Evolutionary conservation across 805 yeast species (phyloP).

Genomic region (Ogataea degrootiae): DNA sequence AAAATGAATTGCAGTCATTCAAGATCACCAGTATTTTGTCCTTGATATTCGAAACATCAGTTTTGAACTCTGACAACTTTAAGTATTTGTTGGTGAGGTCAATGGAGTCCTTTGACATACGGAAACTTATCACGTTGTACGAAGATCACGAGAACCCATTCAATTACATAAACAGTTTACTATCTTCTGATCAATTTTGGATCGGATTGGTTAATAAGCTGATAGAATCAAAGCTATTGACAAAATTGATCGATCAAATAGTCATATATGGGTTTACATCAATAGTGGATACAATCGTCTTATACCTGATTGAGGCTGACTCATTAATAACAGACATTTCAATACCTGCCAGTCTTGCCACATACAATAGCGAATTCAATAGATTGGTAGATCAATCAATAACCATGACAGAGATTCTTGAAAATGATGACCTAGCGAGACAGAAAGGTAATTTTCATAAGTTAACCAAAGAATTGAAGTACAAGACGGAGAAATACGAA

Average conservation of each 20-base stretch:
- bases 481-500: slow-evolving; percentile 18
- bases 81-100: slow-evolving; percentile 21
- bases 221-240: slow-evolving; percentile 7
- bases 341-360: slow-evolving; percentile 2
- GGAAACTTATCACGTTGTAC: slow-evolving; percentile 9
- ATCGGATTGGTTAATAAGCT: slow-evolving; percentile 8
- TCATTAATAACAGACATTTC: neutral
- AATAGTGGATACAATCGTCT: slow-evolving; percentile 16
- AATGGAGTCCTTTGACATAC: slow-evolving; percentile 16
- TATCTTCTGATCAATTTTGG: slow-evolving; percentile 20
- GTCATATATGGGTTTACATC: slow-evolving; percentile 24
- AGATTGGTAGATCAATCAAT: slow-evolving; percentile 1
- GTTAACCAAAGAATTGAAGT: slow-evolving; percentile 10
- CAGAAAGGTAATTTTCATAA: slow-evolving; percentile 10
- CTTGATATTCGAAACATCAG: slow-evolving; percentile 11
- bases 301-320: slow-evolving; percentile 4
- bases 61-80: slow-evolving; percentile 12
- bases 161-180: slow-evolving; percentile 5
- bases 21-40: slow-evolving; percentile 14
- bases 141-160: slow-evolving; percentile 9
- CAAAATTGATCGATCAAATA: slow-evolving; percentile 11
- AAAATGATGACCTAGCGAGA: slow-evolving; percentile 2
- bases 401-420: neutral
- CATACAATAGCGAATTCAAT: slow-evolving; percentile 11
- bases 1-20: slow-evolving; percentile 8